Base-by-base conservation (phyloP, 1,139 yeast genomes). In the Saccharomyces hybrid region DNA sequence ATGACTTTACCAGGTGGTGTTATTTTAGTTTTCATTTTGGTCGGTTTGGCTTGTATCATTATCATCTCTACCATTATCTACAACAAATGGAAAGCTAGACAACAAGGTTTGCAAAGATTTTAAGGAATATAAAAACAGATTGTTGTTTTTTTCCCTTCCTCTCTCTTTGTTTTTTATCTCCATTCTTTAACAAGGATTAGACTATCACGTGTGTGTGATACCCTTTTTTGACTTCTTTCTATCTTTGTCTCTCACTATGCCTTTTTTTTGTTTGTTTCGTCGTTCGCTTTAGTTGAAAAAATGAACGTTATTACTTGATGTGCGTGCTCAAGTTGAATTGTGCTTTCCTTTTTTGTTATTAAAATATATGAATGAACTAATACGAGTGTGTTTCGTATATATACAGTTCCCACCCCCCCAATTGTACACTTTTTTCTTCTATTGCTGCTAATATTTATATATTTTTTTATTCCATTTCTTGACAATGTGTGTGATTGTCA, bases 11-110 rank as follows among this genome's bases (percentile, higher is more conserved):
- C 82, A 70, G 75, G 76, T 62, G 81, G 81, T 70, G 81, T 77
- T 68, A 78, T 78, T 67, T 72, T 78, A 66, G 82, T 78, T 60
- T 76, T 78, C 69, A 70, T 75, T 67, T 68, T 78, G 59, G 65
- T 78, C 62, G 74, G 74, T 62, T 73, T 77, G 62, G 77, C 78
- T 59, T 73, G 73, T 70, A 54, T 67, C 57, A 75, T 71, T 54
- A 63, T 74, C 55, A 47, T 68, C 55, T 44, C 54, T 52, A 66
- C 71, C 52, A 59, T 69, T 58, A 50, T 57, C 53, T 68, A 64
- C 71, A 74, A 66, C 58, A 62, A 65, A 54, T 52, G 67, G 61
- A 67, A 70, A 57, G 73, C 69, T 52, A 74, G 73, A 68, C 73
- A 68, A 60, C 60, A 65, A 54, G 75, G 75, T 62, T 62, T 73